Base-by-base conservation (phyloP, 306 rosid species). In the Mimosa bimucronata region DNA sequence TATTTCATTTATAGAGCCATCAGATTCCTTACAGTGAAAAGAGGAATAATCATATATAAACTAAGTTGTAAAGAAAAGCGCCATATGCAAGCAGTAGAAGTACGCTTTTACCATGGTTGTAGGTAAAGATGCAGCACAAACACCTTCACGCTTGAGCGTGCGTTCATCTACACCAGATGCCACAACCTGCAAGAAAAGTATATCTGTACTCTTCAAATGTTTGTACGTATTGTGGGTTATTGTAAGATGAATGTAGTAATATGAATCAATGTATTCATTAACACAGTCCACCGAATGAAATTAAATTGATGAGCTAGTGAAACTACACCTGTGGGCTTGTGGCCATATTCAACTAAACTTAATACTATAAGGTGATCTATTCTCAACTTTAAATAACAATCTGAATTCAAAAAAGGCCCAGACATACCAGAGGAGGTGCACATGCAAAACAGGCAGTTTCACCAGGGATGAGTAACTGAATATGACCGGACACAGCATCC, bases 401-500 rank as follows among this genome's bases (percentile, higher is more conserved):
- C 52, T 73, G 79, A 77, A 18, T 77, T 74, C 64, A 77, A 40
- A 71, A n/a, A 57, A 84, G 73, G 50, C 48, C 48, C 44, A 55
- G 65, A 30, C 91, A 58, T 87, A 95, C 99, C 92, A 95, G 81
- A 85, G 98, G 98, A 77, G 99, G 98, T 71, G 99, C 98, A 79
- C 99, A 93, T 66, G 99, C 99, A 89, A 95, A 95, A 89, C 99
- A 95, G 61, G 98, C 99, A 79, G 92, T 93, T 88, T 95, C 99
- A 68, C 99, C 98, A 40, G 98, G 99, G 66, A 95, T 85, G 69
- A 95, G 85, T 85, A 95, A 77, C 87, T 95, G 99, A 87, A 95
- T 95, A 84, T 93, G 98, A 79, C 99, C 97, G 57, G 99, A 95
- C 82, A 95, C 99, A 41, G 97, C 98, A 80, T 95, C 98, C 91